Percentiles rank a stretch among this genome's conserved stretches.
These are phyloP conservation scores for Esteya vermicola DNA, from an alignment of 2,329 filamentous ascomycete genomes.

Conservation along the genomic window DNA sequence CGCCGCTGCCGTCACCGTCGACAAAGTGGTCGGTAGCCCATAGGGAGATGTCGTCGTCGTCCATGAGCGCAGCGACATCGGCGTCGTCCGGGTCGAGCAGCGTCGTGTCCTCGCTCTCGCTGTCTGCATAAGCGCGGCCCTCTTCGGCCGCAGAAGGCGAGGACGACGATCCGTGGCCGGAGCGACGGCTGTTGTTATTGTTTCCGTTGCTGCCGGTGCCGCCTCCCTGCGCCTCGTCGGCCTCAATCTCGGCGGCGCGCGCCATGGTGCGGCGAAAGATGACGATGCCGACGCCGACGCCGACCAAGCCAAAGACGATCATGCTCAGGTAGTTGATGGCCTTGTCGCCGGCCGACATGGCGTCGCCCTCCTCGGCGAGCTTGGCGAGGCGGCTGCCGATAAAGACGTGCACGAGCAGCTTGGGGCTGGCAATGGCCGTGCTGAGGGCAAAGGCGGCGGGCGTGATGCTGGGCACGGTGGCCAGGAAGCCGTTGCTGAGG, in stretches of 20 bases:
- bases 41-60: constrained; percentile 43
- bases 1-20: constrained; percentile 11
- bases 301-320: constrained; percentile 53
- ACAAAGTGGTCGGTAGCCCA: constrained; percentile 32
- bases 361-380: constrained; percentile 68
- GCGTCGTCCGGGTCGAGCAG: constrained; percentile 24
- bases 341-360: constrained; percentile 69
- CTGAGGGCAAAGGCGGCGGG: constrained; percentile 65
- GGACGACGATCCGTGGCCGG: too few relatives aligned
- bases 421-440: constrained; percentile 70
- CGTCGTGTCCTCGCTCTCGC: constrained; percentile 11
- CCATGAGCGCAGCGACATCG: constrained; percentile 39
- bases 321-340: constrained; percentile 76
- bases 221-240: constrained; percentile 27
- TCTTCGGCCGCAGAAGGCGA: too few relatives aligned
- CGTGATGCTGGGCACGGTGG: constrained; percentile 79
- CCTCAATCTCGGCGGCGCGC: constrained; percentile 41
- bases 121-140: constrained; percentile 13
- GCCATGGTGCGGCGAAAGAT: constrained; percentile 66
- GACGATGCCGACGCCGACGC: constrained; percentile 62
- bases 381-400: constrained; percentile 72
- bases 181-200: constrained; percentile 9
- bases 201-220: constrained; percentile 1
- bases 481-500: constrained; percentile 84
- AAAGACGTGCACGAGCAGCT: constrained; percentile 83